Evolutionary conservation across 805 yeast species (phyloP), one percentile per base, ranked within the genome.

Genomic region (Candida verbasci): DNA sequence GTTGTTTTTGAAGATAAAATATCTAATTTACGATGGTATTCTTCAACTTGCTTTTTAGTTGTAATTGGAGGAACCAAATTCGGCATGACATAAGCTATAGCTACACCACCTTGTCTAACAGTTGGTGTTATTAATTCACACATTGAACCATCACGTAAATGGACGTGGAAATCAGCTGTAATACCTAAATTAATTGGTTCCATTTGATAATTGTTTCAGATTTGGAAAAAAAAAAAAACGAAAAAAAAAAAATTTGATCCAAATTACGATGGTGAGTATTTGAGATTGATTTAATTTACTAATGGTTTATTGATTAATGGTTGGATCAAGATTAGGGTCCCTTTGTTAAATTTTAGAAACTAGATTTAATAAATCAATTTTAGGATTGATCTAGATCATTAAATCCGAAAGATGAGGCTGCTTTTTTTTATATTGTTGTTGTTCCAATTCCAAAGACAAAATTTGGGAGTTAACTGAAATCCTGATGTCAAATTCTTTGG

Each of bases 371-470:
- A 67, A 84, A 96, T 27, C 98, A 91, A 72, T 93, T 98, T 24
- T 70, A 93, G 53, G 93, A 91, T 70, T 82, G 98, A 65, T 93
- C 98, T 32, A 91, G 93, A 36, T 86, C 96, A 38, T 98, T 98
- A 56, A 91, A 93, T 71, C 93, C 91, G 98, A 93, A 91, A 70
- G 93, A 91, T 61, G 84, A 96, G 21, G 82, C 96, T 63, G 97
- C 98, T 21, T 87, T 91, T 55, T 91, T 89, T 63, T 70, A 91
- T 53, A 72, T 91, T 41, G 88, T 87, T 50, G 72, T 71, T 68
- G 95, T 93, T 52, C n/a, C n/a, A n/a, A n/a, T n/a, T n/a, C n/a
- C n/a, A n/a, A n/a, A n/a, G n/a, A n/a, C n/a, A n/a, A n/a, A n/a
- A n/a, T n/a, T n/a, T n/a, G n/a, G n/a, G n/a, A n/a, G n/a, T n/a